A percentile compares a stretch with the other conserved stretches of the same genome.
These are phyloP conservation scores for Botrytis galanthina DNA, from an alignment of 2,329 filamentous ascomycete species.

Conservation along the genomic window DNA sequence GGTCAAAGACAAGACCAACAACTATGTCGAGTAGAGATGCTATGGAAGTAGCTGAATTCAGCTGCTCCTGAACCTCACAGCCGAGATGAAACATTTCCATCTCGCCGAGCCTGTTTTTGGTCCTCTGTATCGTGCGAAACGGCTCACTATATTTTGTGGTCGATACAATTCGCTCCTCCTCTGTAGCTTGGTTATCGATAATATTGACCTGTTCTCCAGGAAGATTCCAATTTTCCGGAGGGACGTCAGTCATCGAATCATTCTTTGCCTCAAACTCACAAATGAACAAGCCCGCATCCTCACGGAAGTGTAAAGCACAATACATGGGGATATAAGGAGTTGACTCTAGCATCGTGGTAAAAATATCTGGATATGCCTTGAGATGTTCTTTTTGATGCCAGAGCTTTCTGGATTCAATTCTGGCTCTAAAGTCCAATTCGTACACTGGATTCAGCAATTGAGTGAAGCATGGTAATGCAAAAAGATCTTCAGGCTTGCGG, in stretches of 20 bases:
- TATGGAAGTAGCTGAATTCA: constrained; percentile 68
- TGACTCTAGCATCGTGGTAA: constrained; percentile 58
- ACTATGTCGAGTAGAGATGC: constrained; percentile 75
- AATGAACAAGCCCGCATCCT: constrained; percentile 68
- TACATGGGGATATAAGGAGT: not conserved
- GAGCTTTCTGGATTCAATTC: constrained; percentile 6
- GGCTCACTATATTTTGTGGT: constrained; percentile 71
- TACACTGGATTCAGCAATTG: constrained; percentile 84
- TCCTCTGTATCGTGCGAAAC: constrained; percentile 54
- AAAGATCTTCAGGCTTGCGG: constrained; percentile 72
- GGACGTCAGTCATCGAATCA: constrained; percentile 65
- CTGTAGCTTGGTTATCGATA: constrained; percentile 66
- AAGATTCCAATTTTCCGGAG: constrained; percentile 57
- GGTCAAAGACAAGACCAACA: constrained; percentile 81
- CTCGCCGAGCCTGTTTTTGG: constrained; percentile 48
- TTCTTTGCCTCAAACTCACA: constrained; percentile 90
- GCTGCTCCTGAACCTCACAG: constrained; percentile 86
- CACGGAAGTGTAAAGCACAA: constrained; percentile 47
- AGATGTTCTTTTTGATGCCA: constrained; percentile 55
- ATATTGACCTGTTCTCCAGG: constrained; percentile 71
- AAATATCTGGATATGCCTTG: constrained; percentile 74
- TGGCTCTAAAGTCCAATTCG: constrained; percentile 8
- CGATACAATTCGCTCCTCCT: constrained; percentile 71
- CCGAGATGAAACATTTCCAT: constrained; percentile 93
- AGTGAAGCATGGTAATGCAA: constrained; percentile 71